These are phyloP conservation scores for grape (Vitis vinifera) DNA, from an alignment of 164 flowering plant genomes.

Conservation along the genomic window ASM3070453v1 NC_081817.1:25724501-25725000, in stretches of 20 bases:
- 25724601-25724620: slow-evolving; percentile 53
- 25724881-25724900: slow-evolving; percentile 95
- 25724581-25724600: slow-evolving; percentile 84
- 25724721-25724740: slow-evolving; percentile 95
- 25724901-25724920: slow-evolving; percentile 99
- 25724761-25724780: slow-evolving; percentile 99
- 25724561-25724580: slow-evolving; percentile 95
- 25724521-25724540: slow-evolving; percentile 80
- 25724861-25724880: slow-evolving; percentile 98
- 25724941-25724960: slow-evolving; percentile 94
- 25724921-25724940: slow-evolving; percentile 96
- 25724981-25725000: slow-evolving; percentile 99
- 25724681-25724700: slow-evolving; percentile 99
- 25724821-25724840: slow-evolving; percentile 95
- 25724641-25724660: slow-evolving; percentile 96
- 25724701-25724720: slow-evolving; percentile 92
- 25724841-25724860: slow-evolving; percentile 97
- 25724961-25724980: slow-evolving; percentile 97
- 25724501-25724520: slow-evolving; percentile 99
- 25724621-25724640: slow-evolving; percentile 95
- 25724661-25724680: slow-evolving; percentile 92
- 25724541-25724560: slow-evolving; percentile 92
- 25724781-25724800: slow-evolving; percentile 98
- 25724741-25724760: slow-evolving; percentile 99
- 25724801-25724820: slow-evolving; percentile 99